Base-by-base conservation (phyloP, 2,329 filamentous ascomycete species). In the Phaeoacremonium minimum region DNA sequence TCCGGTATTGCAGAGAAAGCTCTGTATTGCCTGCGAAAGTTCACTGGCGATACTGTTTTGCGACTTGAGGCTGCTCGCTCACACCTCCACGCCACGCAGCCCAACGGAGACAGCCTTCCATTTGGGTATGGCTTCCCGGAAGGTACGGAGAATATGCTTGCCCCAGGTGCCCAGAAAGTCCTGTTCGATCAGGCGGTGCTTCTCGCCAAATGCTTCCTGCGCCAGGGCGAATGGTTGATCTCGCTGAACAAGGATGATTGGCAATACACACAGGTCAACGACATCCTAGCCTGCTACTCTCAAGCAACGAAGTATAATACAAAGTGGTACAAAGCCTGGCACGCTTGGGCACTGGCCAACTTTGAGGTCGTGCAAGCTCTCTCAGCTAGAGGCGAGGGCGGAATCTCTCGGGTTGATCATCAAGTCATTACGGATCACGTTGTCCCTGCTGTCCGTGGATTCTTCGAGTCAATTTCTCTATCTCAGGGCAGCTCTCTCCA, bases 251-350 rank as follows among this genome's bases (percentile, higher is more conserved):
- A 85, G 53, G 85, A 89, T 35, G 84, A 93, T 46, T 98, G 93
- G 94, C 83, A 87, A 46, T 80, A 87, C 44, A 84, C 87, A 7
- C 83, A 87, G 46, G 87, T 95, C 4, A 79, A 86, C 35, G 91
- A 97, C 36, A 89, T 98, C 40, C 70, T 98, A 16, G 76, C 80
- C n/a, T 89, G 93, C 2, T 98, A 97, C 60, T 82, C 83, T 14
- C 84, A 90, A 41, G 94, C 94, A 2, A 98, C 93, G 3, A 83
- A 87, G 41, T 96, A 94, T 64, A 95, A 98, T 57, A 84, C 88
- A 20, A 82, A 84, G 43, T 98, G 91, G 80, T 98, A 98, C 69
- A 99, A 98, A 64, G 93, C 94, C 7, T 99, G 93, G 93, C 93
- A 99, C 62, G 87, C 93, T 0, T 99, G 93, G 91, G 94, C 93